Base-by-base conservation (phyloP, 1,284 basidiomycete species). In the Trichosporon sp. region DNA sequence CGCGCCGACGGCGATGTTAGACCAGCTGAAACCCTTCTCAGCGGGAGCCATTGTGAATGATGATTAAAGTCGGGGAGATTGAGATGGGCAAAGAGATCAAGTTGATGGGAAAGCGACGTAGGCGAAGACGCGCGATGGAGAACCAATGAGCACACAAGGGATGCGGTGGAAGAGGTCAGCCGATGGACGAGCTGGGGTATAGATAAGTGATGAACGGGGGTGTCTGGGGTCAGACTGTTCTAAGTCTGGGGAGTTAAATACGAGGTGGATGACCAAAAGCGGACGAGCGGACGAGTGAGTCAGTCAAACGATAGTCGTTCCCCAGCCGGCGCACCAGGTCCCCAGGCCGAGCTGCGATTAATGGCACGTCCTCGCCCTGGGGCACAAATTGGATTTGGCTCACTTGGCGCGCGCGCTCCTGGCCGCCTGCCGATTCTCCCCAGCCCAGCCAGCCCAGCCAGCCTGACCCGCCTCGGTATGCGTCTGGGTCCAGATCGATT, bases 1-100 rank as follows among this genome's bases (percentile, higher is more conserved):
- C 77, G 87, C 94, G 86, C 96, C 96, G 85, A 99, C 93, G 76
- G 96, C 96, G 86, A 98, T 98, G 87, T 99, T 99, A 80, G 94
- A 96, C 95, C 95, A 99, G 86, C 89, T 96, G 81, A 98, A 89
- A 80, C 95, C 94, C 85, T 96, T 96, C 85, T 96, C 84, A 76
- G 81, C 80, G 59, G 87, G 87, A 37, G 87, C 87, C 87, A 87
- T 87, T 40, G 51, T 80, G 76, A 51, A 35, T 46, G 70, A 21
- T 64, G 38, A 68, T 31, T 43, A 46, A 35, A 14, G 38, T 19
- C 31, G 7, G 26, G 32, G 35, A 37, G 46, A 32, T 48, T 65
- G 67, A 65, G 65, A 26, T 51, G 40, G 32, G 59, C 43, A 40
- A 48, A 48, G 71, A 59, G 54, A 59, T 12, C 12, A 19, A 35